Conservation (phyloP, 139 green algal genomes). For the Micromonas pusilla region DNA sequence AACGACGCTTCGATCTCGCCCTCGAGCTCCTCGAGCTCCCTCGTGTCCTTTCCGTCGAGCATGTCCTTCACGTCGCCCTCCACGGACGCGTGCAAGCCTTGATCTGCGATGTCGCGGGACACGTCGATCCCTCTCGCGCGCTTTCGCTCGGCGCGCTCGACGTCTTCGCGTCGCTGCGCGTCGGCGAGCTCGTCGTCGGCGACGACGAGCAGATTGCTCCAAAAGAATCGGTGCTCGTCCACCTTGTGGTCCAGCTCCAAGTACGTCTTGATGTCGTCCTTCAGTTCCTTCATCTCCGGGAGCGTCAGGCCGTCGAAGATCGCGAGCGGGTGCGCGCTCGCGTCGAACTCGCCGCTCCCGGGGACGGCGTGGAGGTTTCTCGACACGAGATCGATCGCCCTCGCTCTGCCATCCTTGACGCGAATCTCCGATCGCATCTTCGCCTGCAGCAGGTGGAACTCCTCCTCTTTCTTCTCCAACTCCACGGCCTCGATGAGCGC, state of each 20-base stretch:
- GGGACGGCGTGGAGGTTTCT: slow-evolving; percentile 32
- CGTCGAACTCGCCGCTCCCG: slow-evolving; percentile 29
- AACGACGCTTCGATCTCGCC: slow-evolving; percentile 30
- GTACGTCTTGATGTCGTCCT: slow-evolving; percentile 35
- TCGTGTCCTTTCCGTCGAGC: slow-evolving; percentile 24
- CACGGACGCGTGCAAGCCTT: slow-evolving; percentile 23
- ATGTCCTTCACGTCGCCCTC: slow-evolving; percentile 34
- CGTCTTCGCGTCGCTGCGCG: slow-evolving; percentile 13
- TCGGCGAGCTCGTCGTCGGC: slow-evolving; percentile 36
- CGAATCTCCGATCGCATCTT: slow-evolving; percentile 38
- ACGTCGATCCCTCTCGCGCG: slow-evolving; percentile 17
- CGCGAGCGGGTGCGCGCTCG: slow-evolving; percentile 19
- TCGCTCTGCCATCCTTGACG: slow-evolving; percentile 38
- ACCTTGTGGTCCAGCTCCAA: slow-evolving; percentile 34
- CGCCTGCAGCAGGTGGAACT: slow-evolving; percentile 42
- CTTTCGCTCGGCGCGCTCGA: slow-evolving; percentile 29
- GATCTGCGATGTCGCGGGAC: not conserved
- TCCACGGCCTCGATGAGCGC: slow-evolving; percentile 29
- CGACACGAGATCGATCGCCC: slow-evolving; percentile 41
- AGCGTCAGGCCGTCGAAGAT: slow-evolving; percentile 34
- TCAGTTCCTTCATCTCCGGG: slow-evolving; percentile 40
- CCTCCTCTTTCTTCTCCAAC: slow-evolving; percentile 45
- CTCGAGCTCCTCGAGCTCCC: slow-evolving; percentile 35
- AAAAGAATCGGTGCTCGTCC: slow-evolving; percentile 30
- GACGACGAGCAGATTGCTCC: slow-evolving; percentile 35